Base-by-base conservation (phyloP, 148 eudicot genomes). In the Chenopodium quinoa region DNA sequence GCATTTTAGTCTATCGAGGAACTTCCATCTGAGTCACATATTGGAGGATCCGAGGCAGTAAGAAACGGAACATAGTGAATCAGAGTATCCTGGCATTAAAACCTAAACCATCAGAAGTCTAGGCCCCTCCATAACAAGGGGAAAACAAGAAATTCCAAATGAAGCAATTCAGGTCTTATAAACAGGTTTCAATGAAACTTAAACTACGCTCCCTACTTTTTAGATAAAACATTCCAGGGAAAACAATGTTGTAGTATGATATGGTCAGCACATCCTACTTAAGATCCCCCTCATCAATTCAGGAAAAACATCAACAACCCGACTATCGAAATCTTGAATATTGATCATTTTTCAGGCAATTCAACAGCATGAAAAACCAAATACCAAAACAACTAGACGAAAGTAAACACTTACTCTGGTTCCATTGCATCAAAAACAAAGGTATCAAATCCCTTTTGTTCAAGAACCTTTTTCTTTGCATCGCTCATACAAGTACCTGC, bases 401-500 rank as follows among this genome's bases (percentile, higher is more conserved):
- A 76, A 80, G 27, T 32, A 81, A 69, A 88, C 12, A 50, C 92
- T 84, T 83, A 95, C 98, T 89, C 84, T 52, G 97, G 96, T 50
- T 92, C 82, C 79, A 84, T 85, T 44, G 98, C 97, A 84, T 95
- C 86, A 58, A 92, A 93, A 77, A 90, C 79, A 58, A 85, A 85
- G 82, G 85, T 87, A 88, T 95, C 83, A 75, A 89, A 83, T 48
- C 98, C 98, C 90, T 89, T 82, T 46, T 92, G 87, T 88, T 90
- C 88, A 50, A 95, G 92, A 76, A 87, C 87, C 75, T 73, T 83
- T 88, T 92, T 92, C 93, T 93, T 93, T 32, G 58, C 58, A 44
- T 82, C 46, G 85, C 87, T 89, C 37, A 91, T 91, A 85, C 98
- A 95, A 66, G 94, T 95, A 71, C 96, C 98, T 40, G 88, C 84